A percentile compares a stretch with the other conserved stretches of the same genome.
These are phyloP conservation scores for Coemansia asiatica DNA, from an alignment of 192 early-diverging fungal genomes.

Conservation along the genomic window DNA sequence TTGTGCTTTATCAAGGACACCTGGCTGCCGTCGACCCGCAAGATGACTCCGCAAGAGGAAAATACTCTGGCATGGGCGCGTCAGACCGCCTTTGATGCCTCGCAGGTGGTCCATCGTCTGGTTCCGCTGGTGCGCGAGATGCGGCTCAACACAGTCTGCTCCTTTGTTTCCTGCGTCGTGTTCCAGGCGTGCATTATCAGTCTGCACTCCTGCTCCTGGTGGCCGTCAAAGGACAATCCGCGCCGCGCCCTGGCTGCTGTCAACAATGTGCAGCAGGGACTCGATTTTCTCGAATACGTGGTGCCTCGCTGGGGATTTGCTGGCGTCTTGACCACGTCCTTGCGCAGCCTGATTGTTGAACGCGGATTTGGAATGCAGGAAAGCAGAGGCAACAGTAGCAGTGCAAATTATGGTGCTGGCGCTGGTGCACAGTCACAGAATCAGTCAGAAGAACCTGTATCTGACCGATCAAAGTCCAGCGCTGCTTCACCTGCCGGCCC, in stretches of 20 bases:
- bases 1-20: constrained; percentile 49
- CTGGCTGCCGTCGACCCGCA: constrained; percentile 30
- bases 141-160: constrained; percentile 31
- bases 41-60: constrained; percentile 28
- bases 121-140: constrained; percentile 42
- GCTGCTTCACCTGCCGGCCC: background rate
- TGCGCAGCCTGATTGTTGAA: constrained; percentile 42
- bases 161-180: constrained; percentile 41
- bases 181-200: constrained; percentile 49
- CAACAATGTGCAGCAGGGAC: constrained; percentile 27
- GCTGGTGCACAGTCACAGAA: background rate
- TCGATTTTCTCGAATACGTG: constrained; percentile 39
- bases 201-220: constrained; percentile 36
- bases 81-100: constrained; percentile 19
- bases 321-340: constrained; percentile 30
- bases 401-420: background rate
- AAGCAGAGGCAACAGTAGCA: background rate
- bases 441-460: background rate
- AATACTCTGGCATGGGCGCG: constrained; percentile 34
- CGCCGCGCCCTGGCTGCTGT: constrained; percentile 21
- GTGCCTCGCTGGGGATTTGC: constrained; percentile 46
- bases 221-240: constrained; percentile 16
- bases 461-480: background rate
- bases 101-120: constrained; percentile 38
- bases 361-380: constrained; percentile 31